Conservation (phyloP, 805 yeast genomes). For the Ogataea allantospora region DNA sequence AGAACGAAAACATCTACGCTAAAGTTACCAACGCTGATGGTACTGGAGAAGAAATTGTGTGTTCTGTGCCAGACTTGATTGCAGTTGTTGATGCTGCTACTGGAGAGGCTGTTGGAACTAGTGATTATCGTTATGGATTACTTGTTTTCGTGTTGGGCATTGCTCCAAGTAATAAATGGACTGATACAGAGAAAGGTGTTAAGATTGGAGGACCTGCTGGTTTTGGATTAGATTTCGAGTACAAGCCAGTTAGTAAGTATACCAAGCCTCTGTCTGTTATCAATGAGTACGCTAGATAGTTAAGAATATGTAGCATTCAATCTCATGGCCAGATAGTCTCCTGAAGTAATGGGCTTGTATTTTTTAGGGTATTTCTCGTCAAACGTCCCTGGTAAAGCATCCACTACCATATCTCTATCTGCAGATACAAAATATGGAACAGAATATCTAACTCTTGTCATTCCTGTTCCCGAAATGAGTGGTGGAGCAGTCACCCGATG, state of each 20-base stretch:
- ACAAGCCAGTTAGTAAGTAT: conserved; percentile 38
- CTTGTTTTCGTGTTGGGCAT: conserved; percentile 42
- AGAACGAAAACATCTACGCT: conserved; percentile 45
- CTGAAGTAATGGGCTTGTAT: conserved; percentile 23
- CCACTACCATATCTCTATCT: conserved; percentile 17
- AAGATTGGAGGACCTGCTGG: conserved; percentile 43
- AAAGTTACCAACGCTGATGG: conserved; percentile 23
- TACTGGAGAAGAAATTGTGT: conserved; percentile 31
- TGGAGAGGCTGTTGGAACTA: conserved; percentile 48
- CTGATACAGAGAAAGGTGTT: conserved; percentile 36
- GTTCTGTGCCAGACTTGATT: conserved; percentile 47
- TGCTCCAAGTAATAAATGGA: conserved; percentile 39
- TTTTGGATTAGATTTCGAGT: conserved; percentile 35
- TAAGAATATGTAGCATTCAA: conserved; percentile 21
- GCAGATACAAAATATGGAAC: conserved; percentile 31
- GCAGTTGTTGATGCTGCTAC: conserved; percentile 41
- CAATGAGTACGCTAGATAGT: conserved; percentile 32
- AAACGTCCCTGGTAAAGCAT: conserved; percentile 24
- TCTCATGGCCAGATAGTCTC: conserved; percentile 24
- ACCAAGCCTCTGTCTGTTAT: conserved; percentile 39
- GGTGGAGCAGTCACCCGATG: conserved; percentile 39
- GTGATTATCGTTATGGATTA: conserved; percentile 47
- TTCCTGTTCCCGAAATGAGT: conserved; percentile 14
- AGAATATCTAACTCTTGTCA: conserved; percentile 27
- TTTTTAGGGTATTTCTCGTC: conserved; percentile 16